These are phyloP conservation scores for Tulasnella sp. DNA, from an alignment of 768 basidiomycete genomes.

Conservation along the genomic window DNA sequence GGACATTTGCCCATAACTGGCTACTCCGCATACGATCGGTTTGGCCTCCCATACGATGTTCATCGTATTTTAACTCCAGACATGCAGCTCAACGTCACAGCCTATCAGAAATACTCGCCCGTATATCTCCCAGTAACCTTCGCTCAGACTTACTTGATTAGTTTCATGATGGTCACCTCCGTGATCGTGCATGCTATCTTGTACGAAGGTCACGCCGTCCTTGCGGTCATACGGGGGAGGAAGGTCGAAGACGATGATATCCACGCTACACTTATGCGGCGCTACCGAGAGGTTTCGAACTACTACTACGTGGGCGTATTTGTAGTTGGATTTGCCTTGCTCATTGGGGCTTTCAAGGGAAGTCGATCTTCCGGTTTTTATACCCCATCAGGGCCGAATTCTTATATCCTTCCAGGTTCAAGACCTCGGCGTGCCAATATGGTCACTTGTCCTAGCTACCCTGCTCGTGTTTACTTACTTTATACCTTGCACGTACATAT, in stretches of 20 bases:
- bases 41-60: conserved; percentile 34
- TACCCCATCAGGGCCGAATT: conserved; percentile 32
- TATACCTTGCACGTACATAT: no score
- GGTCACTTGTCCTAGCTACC: no score
- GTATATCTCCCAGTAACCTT: conserved; percentile 38
- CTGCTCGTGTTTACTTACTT: no score
- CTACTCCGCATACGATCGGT: conserved; percentile 35
- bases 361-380: neutral
- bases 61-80: conserved; percentile 6
- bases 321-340: no score
- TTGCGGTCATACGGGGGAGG: conserved; percentile 28
- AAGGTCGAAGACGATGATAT: conserved; percentile 38
- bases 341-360: conserved; percentile 33
- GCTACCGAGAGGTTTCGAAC: conserved; percentile 36
- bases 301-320: conserved; percentile 32
- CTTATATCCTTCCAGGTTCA: neutral
- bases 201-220: conserved; percentile 36
- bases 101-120: conserved; percentile 40
- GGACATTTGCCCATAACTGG: conserved; percentile 39
- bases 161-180: conserved; percentile 35
- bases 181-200: conserved; percentile 38
- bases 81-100: conserved; percentile 33
- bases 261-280: conserved; percentile 40
- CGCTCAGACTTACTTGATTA: conserved; percentile 35
- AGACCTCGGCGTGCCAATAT: neutral